These are phyloP conservation scores for Peniophora sp. DNA, from an alignment of 1,284 basidiomycete genomes.

Conservation along the genomic window DNA sequence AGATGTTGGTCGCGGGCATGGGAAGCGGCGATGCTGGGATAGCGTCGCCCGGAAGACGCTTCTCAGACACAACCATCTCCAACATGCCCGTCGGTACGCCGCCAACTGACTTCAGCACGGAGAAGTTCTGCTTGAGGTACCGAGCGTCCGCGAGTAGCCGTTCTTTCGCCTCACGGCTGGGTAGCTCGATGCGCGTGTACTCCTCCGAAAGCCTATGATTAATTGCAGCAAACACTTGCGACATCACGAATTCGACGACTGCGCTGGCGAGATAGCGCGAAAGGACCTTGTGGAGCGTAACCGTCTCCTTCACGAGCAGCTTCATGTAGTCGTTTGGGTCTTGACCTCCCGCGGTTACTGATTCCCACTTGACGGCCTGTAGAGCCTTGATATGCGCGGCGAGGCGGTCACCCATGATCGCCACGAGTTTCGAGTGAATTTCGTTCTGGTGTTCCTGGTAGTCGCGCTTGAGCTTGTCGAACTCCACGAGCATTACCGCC, in stretches of 20 bases:
- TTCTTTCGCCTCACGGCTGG: conserved; percentile 73
- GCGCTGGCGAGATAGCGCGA: conserved; percentile 78
- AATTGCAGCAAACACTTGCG: conserved; percentile 87
- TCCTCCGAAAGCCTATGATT: conserved; percentile 83
- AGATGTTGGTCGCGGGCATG: conserved; percentile 9
- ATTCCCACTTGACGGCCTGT: conserved; percentile 74
- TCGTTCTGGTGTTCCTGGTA: conserved; percentile 99
- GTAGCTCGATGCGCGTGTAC: conserved; percentile 74
- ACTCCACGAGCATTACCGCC: conserved; percentile 94
- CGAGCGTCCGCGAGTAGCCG: conserved; percentile 73
- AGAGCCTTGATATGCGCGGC: conserved; percentile 79
- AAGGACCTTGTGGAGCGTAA: conserved; percentile 93
- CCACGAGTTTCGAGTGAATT: conserved; percentile 95
- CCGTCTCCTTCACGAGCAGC: conserved; percentile 89
- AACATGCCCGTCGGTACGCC: conserved; percentile 67
- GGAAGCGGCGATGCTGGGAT: conserved; percentile 13
- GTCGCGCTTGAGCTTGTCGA: conserved; percentile 98
- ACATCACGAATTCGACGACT: conserved; percentile 88
- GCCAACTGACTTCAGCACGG: conserved; percentile 59
- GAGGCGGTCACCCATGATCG: conserved; percentile 96
- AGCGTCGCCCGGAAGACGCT: conserved; percentile 34
- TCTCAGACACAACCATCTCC: conserved; percentile 76
- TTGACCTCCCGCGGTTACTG: conserved; percentile 39
- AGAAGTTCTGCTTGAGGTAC: conserved; percentile 67
- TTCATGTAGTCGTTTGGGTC: conserved; percentile 82